Percentiles rank a stretch among this genome's conserved stretches.
These are phyloP conservation scores for Petunia secreta DNA, from an alignment of 257 asterid genomes.

Conservation along the genomic window DNA sequence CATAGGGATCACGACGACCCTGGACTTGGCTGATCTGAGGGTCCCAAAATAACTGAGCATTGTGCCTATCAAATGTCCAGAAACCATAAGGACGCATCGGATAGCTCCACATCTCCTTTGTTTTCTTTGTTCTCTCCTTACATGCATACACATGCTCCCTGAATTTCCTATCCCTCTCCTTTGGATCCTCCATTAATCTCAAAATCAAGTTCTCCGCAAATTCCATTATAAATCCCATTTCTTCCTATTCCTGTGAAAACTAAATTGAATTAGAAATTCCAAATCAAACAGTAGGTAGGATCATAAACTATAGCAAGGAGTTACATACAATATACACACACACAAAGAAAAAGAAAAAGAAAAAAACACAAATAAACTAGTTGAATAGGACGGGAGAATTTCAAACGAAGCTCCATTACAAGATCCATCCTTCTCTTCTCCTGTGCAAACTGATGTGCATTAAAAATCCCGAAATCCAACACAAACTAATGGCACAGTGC, in stretches of 20 bases:
- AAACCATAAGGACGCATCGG: constrained; percentile 86
- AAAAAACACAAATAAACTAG: neutral
- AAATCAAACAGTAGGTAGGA: neutral
- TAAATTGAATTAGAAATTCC: neutral
- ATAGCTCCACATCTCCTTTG: constrained; percentile 68
- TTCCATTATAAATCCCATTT: constrained; percentile 82
- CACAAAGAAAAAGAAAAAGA: too few species aligned
- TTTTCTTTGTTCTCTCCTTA: constrained; percentile 54
- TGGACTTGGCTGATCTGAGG: constrained; percentile 75
- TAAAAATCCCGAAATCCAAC: too few species aligned
- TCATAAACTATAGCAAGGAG: too few species aligned
- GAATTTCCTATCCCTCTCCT: constrained; percentile 69
- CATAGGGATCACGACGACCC: constrained; percentile 90
- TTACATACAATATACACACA: too few species aligned
- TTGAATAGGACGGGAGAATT: too few species aligned
- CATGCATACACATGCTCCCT: constrained; percentile 65
- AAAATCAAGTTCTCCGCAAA: constrained; percentile 76
- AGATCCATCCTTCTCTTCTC: too few species aligned
- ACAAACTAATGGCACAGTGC: too few species aligned
- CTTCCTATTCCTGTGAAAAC: neutral
- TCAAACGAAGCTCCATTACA: too few species aligned
- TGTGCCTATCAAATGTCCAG: constrained; percentile 86
- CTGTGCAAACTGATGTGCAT: too few species aligned
- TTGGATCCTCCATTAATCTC: constrained; percentile 81
- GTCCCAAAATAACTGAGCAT: constrained; percentile 68